A percentile compares a stretch with the other conserved stretches of the same genome.
phyloP scores from a whole-genome alignment of 129 eudicot species.

The Helichrysum umbraculigerum region DNA sequence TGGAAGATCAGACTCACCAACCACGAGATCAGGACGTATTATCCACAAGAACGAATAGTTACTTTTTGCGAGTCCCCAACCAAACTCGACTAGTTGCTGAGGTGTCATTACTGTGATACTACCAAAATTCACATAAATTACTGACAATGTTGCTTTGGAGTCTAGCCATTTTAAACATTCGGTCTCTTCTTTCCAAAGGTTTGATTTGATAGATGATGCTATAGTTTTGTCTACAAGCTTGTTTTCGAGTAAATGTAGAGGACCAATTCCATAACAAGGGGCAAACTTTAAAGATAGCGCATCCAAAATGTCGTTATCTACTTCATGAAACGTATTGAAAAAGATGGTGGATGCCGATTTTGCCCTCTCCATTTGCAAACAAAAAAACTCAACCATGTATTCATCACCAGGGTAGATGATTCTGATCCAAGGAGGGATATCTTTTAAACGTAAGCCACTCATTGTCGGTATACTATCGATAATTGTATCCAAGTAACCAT shows the following conservation, averaged over 20 bases:
- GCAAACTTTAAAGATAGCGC: not conserved
- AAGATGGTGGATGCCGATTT: not conserved
- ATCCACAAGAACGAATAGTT: not conserved
- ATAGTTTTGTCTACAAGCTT: not conserved
- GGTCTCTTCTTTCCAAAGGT: not conserved
- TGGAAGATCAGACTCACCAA: constrained; percentile 1
- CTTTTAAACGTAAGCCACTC: not conserved
- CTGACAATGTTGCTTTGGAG: not conserved
- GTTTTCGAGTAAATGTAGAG: not conserved
- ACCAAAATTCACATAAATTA: not conserved
- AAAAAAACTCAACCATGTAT: not conserved
- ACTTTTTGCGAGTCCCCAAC: not conserved
- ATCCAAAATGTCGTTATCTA: not conserved
- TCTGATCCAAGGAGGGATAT: not conserved
- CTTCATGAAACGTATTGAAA: not conserved
- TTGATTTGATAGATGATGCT: not conserved
- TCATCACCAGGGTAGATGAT: not conserved
- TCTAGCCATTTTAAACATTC: not conserved
- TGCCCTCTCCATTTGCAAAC: not conserved
- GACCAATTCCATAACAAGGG: constrained; percentile 10
- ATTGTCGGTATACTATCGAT: not conserved
- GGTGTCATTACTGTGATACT: not conserved
- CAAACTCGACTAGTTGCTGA: constrained; percentile 4
- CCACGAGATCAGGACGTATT: not conserved
- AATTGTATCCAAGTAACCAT: not conserved